A percentile compares a stretch with the other conserved stretches of the same genome.
These are phyloP conservation scores for Penicillium sp. DNA, from an alignment of 2,329 filamentous ascomycete species.

Conservation along the genomic window DNA sequence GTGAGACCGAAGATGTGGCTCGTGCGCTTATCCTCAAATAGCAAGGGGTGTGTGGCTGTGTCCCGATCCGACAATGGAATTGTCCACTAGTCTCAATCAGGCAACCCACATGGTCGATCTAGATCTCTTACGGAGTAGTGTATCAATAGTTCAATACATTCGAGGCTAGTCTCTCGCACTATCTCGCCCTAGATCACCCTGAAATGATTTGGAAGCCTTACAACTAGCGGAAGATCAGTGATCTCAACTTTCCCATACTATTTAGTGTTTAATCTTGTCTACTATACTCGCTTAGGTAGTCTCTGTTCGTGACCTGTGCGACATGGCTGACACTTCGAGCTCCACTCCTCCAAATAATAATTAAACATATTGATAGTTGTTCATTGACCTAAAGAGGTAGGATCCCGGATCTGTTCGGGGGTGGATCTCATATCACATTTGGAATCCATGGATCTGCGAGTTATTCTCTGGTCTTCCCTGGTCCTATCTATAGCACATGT, in stretches of 20 bases:
- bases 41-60: constrained; percentile 20
- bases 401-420: constrained; percentile 6
- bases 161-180: constrained; percentile 1
- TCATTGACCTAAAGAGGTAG: neutral
- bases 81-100: constrained; percentile 1
- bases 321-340: constrained; percentile 6
- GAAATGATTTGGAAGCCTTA: constrained; percentile 22
- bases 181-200: constrained; percentile 5
- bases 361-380: neutral
- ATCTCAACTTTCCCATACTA: neutral
- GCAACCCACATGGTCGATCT: constrained; percentile 4
- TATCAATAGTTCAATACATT: constrained; percentile 8
- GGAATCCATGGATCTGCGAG: neutral
- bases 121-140: neutral
- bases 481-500: neutral
- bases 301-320: constrained; percentile 12
- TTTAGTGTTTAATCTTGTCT: neutral
- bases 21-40: constrained; percentile 15
- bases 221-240: constrained; percentile 4
- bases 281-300: neutral
- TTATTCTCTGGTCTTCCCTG: neutral
- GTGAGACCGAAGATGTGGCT: constrained; percentile 24
- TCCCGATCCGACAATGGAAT: neutral
- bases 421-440: constrained; percentile 8
- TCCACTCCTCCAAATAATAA: constrained; percentile 3